Percentiles rank a stretch among this genome's conserved stretches.
Evolutionary conservation across 1,139 yeast species (phyloP).

Genomic region (Yamadazyma kanchanaburiensis): DNA sequence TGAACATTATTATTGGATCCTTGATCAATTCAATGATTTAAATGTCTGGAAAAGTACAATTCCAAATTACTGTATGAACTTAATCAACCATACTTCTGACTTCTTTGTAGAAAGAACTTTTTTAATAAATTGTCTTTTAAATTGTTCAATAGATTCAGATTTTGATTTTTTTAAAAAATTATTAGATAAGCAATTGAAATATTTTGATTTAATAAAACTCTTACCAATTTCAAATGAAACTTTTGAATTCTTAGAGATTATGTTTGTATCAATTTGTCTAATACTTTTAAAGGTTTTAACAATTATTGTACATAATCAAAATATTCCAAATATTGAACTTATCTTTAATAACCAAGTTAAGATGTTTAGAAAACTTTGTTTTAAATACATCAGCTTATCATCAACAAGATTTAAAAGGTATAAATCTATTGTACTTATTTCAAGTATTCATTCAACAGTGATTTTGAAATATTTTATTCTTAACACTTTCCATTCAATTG

Average conservation of each 20-base stretch:
- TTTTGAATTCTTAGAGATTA: constrained; percentile 16
- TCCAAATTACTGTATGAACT: constrained; percentile 30
- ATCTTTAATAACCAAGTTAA: constrained; percentile 30
- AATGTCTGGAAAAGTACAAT: constrained; percentile 38
- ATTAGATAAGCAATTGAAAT: constrained; percentile 21
- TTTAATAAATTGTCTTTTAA: constrained; percentile 29
- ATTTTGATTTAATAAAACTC: constrained; percentile 20
- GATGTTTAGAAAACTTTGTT: constrained; percentile 25
- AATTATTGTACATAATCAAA: constrained; percentile 6
- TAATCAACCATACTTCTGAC: constrained; percentile 8
- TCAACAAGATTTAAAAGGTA: constrained; percentile 8
- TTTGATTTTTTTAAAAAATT: constrained; percentile 14
- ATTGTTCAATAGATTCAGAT: constrained; percentile 19
- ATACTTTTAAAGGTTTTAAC: constrained; percentile 21
- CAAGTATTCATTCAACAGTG: constrained; percentile 28
- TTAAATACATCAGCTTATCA: constrained; percentile 15
- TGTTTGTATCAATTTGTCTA: constrained; percentile 29
- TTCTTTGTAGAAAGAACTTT: constrained; percentile 15
- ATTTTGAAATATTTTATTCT: constrained; percentile 28
- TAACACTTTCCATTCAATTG: constrained; percentile 2
- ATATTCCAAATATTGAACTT: constrained; percentile 13
- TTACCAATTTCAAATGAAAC: constrained; percentile 15
- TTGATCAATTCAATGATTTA: constrained; percentile 39
- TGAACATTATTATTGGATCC: constrained; percentile 37
- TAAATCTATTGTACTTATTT: constrained; percentile 21